Percentiles rank a stretch among this genome's conserved stretches.
phyloP scores from a whole-genome alignment of 2,329 filamentous ascomycete genomes.

The Aspergillus chevalieri region DNA sequence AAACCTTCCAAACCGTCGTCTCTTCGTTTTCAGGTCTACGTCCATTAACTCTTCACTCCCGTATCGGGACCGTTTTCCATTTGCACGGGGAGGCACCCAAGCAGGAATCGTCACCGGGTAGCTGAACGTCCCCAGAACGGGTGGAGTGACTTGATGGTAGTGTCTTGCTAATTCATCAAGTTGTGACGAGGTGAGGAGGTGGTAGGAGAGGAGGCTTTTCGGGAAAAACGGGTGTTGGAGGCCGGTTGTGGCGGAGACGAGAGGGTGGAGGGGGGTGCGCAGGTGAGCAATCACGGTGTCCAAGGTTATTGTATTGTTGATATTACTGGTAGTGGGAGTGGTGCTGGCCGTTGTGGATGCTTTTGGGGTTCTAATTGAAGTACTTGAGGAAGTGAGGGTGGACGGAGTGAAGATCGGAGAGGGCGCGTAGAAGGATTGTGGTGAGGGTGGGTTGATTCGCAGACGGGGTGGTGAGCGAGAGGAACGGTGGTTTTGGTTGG shows the following conservation, averaged over 20 bases:
- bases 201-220: slow-evolving; percentile 30
- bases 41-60: background rate
- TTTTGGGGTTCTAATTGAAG: background rate
- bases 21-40: slow-evolving; percentile 32
- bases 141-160: slow-evolving; percentile 39
- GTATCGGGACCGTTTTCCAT: background rate
- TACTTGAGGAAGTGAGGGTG: background rate
- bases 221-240: slow-evolving; percentile 35
- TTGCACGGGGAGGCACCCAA: slow-evolving; percentile 20
- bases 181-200: slow-evolving; percentile 36
- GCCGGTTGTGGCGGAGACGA: slow-evolving; percentile 33
- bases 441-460: slow-evolving; percentile 1
- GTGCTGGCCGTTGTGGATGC: background rate
- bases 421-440: background rate
- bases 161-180: slow-evolving; percentile 37
- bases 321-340: background rate
- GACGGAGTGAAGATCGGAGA: background rate
- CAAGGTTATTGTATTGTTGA: background rate
- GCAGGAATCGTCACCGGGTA: slow-evolving; percentile 30
- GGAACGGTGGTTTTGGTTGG: background rate
- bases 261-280: slow-evolving; percentile 24
- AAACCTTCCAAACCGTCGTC: slow-evolving; percentile 38
- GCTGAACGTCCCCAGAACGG: slow-evolving; percentile 21
- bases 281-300: slow-evolving; percentile 15
- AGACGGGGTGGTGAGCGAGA: slow-evolving; percentile 1